These are phyloP conservation scores for Penicillium daleae DNA, from an alignment of 495 filamentous ascomycete genomes.

Conservation along the genomic window DNA sequence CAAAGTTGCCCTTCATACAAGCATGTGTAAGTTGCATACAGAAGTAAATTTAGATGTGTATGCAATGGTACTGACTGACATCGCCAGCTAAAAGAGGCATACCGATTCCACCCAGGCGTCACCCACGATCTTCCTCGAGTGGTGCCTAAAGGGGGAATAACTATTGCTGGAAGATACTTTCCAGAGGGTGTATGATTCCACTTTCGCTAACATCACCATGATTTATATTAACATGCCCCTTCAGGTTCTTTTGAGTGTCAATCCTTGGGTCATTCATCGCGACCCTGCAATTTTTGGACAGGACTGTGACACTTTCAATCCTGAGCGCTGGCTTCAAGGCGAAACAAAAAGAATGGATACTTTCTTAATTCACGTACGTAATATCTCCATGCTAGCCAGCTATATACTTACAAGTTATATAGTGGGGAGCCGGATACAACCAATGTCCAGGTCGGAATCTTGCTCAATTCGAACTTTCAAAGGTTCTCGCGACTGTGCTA, in stretches of 20 bases:
- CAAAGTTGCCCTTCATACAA: conserved; percentile 42
- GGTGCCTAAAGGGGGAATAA: conserved; percentile 33
- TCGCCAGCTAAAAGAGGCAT: conserved; percentile 55
- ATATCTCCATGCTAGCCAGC: background rate
- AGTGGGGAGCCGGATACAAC: conserved; percentile 51
- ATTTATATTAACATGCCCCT: background rate
- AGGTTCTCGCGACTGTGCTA: conserved; percentile 42
- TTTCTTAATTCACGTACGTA: conserved; percentile 38
- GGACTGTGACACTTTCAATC: conserved; percentile 50
- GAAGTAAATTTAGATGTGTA: background rate
- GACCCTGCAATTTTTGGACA: conserved; percentile 46
- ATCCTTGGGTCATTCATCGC: conserved; percentile 50
- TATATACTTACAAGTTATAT: background rate
- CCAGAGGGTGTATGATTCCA: conserved; percentile 35
- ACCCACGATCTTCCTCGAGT: conserved; percentile 33
- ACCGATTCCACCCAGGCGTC: conserved; percentile 46
- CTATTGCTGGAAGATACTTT: conserved; percentile 38
- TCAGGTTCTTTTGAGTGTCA: conserved; percentile 46
- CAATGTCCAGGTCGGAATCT: conserved; percentile 48
- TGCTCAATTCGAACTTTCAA: conserved; percentile 52
- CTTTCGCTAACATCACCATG: background rate
- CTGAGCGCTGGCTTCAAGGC: conserved; percentile 48
- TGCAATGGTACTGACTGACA: background rate
- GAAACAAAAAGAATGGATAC: conserved; percentile 36
- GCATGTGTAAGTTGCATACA: conserved; percentile 32